phyloP scores from a whole-genome alignment of 495 filamentous ascomycete species.

The Neurospora sp. region DNA sequence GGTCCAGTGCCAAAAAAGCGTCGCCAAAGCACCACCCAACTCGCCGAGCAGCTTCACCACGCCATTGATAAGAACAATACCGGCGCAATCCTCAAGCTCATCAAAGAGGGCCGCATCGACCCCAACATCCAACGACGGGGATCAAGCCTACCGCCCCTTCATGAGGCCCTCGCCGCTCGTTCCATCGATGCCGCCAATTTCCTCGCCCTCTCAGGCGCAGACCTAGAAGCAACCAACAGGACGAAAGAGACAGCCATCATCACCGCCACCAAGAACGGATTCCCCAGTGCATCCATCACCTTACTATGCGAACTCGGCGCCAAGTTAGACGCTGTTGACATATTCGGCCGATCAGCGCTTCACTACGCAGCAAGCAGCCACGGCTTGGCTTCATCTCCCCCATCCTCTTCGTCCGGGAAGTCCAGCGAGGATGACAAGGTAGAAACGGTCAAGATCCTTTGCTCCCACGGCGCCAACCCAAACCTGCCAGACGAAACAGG shows the following conservation, averaged over 20 bases:
- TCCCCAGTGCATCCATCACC: constrained; percentile 15
- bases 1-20: neutral
- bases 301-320: constrained; percentile 21
- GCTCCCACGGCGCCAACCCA: constrained; percentile 16
- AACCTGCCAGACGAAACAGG: constrained; percentile 13
- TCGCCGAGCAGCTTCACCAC: constrained; percentile 10
- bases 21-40: neutral
- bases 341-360: constrained; percentile 16
- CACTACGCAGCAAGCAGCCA: constrained; percentile 15
- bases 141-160: constrained; percentile 5
- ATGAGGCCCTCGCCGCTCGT: constrained; percentile 4
- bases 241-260: constrained; percentile 13
- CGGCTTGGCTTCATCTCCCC: neutral
- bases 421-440: constrained; percentile 10
- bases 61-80: constrained; percentile 10
- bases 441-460: constrained; percentile 14
- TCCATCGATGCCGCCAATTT: constrained; percentile 5
- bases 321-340: constrained; percentile 12
- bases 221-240: constrained; percentile 6
- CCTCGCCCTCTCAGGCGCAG: constrained; percentile 9
- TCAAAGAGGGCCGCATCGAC: constrained; percentile 1
- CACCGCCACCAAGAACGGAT: constrained; percentile 13
- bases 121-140: constrained; percentile 5
- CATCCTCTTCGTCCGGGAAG: neutral
- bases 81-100: constrained; percentile 3